Evolutionary conservation across 129 eudicot species (phyloP).

Genomic region (Arctium minus): DNA sequence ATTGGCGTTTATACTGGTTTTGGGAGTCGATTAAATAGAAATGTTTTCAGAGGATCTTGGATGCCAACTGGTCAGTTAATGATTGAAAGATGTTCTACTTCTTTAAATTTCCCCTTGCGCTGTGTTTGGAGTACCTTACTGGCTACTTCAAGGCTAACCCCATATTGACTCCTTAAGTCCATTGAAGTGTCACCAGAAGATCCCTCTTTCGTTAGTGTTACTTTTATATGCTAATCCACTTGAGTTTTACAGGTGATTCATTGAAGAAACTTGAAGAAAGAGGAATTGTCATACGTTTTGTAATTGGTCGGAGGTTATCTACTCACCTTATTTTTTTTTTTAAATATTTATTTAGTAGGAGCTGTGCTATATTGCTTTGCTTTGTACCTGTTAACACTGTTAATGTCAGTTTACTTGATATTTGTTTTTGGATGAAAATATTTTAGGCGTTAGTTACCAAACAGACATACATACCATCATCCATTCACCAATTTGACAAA

Average conservation of each 20-base stretch:
- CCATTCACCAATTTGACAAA: no score
- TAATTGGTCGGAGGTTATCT: slow-evolving; percentile 89
- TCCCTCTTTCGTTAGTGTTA: background rate
- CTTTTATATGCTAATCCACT: background rate
- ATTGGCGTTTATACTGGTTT: slow-evolving; percentile 95
- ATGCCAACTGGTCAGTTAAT: slow-evolving; percentile 67
- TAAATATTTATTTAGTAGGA: background rate
- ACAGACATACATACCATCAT: no score
- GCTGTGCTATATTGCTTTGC: background rate
- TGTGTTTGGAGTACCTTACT: background rate
- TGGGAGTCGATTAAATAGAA: slow-evolving; percentile 71
- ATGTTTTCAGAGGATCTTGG: slow-evolving; percentile 80
- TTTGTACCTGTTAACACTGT: no score
- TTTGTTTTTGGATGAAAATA: no score
- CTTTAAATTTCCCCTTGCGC: background rate
- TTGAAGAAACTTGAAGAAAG: slow-evolving; percentile 85
- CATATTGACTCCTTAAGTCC: background rate
- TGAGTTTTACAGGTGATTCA: slow-evolving; percentile 55
- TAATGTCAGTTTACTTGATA: no score
- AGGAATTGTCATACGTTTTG: slow-evolving; percentile 83
- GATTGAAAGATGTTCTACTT: background rate
- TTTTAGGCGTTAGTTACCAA: no score
- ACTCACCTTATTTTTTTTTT: background rate
- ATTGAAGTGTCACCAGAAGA: background rate
- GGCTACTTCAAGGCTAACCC: no score